These are phyloP conservation scores for Aspergillus calidoustus DNA, from an alignment of 2,329 filamentous ascomycete genomes.

Conservation along the genomic window DNA sequence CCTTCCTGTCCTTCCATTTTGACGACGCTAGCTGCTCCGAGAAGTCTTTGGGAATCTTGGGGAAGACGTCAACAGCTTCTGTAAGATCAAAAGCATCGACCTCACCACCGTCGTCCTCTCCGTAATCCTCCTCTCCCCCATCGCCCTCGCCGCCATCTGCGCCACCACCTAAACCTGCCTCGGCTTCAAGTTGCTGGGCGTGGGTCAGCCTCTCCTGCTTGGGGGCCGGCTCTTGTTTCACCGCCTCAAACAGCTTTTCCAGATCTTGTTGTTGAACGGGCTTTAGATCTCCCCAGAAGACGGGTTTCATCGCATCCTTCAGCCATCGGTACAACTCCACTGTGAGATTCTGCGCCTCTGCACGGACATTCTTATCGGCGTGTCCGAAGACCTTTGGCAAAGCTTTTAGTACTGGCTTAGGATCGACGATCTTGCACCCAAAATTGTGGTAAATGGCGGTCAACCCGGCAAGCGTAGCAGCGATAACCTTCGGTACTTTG, in stretches of 20 bases:
- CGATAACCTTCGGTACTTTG: slow-evolving; percentile 89
- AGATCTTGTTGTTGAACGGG: slow-evolving; percentile 93
- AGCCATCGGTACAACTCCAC: slow-evolving; percentile 97
- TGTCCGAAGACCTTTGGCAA: slow-evolving; percentile 92
- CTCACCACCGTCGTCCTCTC: slow-evolving; percentile 65
- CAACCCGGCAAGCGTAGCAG: slow-evolving; percentile 74
- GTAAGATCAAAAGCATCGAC: slow-evolving; percentile 81
- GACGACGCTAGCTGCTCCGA: slow-evolving; percentile 82
- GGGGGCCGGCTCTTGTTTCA: slow-evolving; percentile 82
- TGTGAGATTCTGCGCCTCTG: slow-evolving; percentile 86
- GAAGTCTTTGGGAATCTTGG: slow-evolving; percentile 81
- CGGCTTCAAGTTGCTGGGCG: slow-evolving; percentile 81
- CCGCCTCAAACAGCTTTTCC: slow-evolving; percentile 90
- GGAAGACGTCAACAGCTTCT: slow-evolving; percentile 83
- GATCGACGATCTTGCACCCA: slow-evolving; percentile 91
- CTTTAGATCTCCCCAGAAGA: slow-evolving; percentile 96
- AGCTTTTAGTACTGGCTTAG: slow-evolving; percentile 85
- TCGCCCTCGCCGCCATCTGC: slow-evolving; percentile 61
- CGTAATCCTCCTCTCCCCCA: slow-evolving; percentile 65
- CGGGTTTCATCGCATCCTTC: slow-evolving; percentile 94
- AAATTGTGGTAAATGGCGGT: slow-evolving; percentile 90
- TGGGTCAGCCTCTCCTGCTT: slow-evolving; percentile 89
- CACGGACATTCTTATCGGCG: slow-evolving; percentile 96
- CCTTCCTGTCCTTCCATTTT: slow-evolving; percentile 99
- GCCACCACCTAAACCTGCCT: slow-evolving; percentile 68